These are phyloP conservation scores for Sporothrix variecibatus DNA, from an alignment of 2,329 filamentous ascomycete genomes.

Conservation along the genomic window DNA sequence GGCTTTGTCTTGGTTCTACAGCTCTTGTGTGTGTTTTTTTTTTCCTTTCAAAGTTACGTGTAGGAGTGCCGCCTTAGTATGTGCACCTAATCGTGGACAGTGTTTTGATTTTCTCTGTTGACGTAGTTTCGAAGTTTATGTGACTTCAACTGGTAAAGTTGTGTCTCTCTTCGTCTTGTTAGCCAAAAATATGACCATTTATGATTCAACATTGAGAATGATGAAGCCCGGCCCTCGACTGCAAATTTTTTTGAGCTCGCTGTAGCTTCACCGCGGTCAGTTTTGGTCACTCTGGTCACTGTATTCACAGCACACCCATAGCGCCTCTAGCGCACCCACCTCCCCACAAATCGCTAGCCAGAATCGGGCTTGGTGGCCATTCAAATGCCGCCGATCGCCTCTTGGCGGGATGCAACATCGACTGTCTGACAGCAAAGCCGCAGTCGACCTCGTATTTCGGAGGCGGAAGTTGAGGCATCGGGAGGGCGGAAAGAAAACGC, in stretches of 20 bases:
- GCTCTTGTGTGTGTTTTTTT: no score
- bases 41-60: background rate
- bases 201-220: background rate
- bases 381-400: slow-evolving; percentile 12
- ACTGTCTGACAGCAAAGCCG: background rate
- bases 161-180: background rate
- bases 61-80: background rate
- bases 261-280: background rate
- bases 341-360: background rate
- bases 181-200: background rate
- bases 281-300: no score
- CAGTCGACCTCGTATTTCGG: background rate
- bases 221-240: background rate
- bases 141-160: no score
- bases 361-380: slow-evolving; percentile 3
- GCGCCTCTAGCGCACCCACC: background rate
- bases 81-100: no score
- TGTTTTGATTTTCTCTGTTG: no score
- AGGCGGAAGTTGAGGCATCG: background rate
- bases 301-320: background rate
- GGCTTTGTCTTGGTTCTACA: background rate
- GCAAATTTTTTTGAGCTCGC: background rate
- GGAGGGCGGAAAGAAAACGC: background rate
- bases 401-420: slow-evolving; percentile 9
- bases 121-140: no score